A percentile compares a stretch with the other conserved stretches of the same genome.
These are phyloP conservation scores for Sorghum bicolor DNA, from an alignment of 176 grass and related monocot genomes.

Conservation along the genomic window Sorghum_bicolor_NCBIv3 NC_012872.2:58320501-58321000, in stretches of 20 bases:
- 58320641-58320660: neutral
- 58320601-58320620: neutral
- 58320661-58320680: no score
- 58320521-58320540: neutral
- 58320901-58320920: constrained; percentile 51
- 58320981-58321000: constrained; percentile 64
- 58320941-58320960: constrained; percentile 57
- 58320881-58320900: constrained; percentile 8
- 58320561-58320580: neutral
- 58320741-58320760: no score
- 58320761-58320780: neutral
- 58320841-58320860: neutral
- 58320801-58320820: constrained; percentile 10
- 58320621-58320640: neutral
- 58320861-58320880: neutral
- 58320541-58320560: neutral
- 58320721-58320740: neutral
- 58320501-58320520: neutral
- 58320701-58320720: neutral
- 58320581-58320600: neutral
- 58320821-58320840: neutral
- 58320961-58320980: constrained; percentile 51
- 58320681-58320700: neutral
- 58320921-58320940: constrained; percentile 63
- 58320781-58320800: neutral